Evolutionary conservation across 768 basidiomycete genomes (phyloP).

Genomic region (Cubamyces lactineus): DNA sequence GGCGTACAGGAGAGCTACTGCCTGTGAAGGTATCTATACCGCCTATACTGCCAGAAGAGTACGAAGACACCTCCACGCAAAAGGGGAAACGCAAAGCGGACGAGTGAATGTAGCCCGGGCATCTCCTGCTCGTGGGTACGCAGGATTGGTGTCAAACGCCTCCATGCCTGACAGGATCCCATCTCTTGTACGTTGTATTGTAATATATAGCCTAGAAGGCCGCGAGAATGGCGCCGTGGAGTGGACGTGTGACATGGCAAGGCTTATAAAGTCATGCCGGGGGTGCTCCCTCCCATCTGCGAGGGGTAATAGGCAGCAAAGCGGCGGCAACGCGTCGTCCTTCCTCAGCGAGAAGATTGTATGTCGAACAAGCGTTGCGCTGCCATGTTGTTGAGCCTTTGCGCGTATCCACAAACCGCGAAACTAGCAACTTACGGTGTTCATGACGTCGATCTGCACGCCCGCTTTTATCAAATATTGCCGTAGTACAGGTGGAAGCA

Average conservation of each 20-base stretch:
- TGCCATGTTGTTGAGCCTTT: conserved; percentile 30
- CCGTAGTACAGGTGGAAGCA: conserved; percentile 69
- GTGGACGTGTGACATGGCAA: not conserved
- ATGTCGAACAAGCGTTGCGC: conserved; percentile 95
- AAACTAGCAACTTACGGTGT: conserved; percentile 58
- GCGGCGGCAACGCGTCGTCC: conserved; percentile 92
- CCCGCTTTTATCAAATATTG: conserved; percentile 74
- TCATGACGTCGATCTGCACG: conserved; percentile 89
- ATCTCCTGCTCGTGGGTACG: not conserved
- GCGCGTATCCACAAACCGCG: not conserved
- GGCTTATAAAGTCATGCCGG: conserved; percentile 2
- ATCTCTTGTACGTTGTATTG: not conserved
- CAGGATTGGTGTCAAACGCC: not conserved
- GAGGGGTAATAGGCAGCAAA: conserved; percentile 67
- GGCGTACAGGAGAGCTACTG: conserved; percentile 52
- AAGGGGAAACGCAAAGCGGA: conserved; percentile 71
- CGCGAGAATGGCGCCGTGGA: not conserved
- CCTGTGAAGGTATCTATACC: conserved; percentile 65
- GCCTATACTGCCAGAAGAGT: conserved; percentile 62
- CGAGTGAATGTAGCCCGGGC: not conserved
- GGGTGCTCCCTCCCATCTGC: conserved; percentile 24
- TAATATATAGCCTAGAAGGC: not conserved
- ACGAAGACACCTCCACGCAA: conserved; percentile 39
- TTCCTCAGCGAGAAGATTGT: conserved; percentile 92
- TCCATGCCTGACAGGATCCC: not conserved